Evolutionary conservation across 2,329 filamentous ascomycete genomes (phyloP), one percentile per base, ranked within the genome.

Genomic region (Scedosporium dehoogii): DNA sequence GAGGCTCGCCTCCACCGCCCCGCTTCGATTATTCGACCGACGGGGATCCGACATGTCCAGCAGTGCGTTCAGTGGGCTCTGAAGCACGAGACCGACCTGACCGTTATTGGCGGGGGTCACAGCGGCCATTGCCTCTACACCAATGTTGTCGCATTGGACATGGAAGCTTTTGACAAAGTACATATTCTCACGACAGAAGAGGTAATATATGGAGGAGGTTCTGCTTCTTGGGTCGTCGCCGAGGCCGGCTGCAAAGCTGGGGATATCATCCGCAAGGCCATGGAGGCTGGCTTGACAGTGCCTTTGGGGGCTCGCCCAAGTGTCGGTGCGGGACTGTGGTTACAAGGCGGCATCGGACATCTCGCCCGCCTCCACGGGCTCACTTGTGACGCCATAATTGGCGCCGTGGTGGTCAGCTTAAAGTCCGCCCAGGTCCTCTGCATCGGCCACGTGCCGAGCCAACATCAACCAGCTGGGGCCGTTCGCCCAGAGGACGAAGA

Each of bases 301-400:
- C 84, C 85, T 0, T 69, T 88, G 3, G 85, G 85, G 2, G 69
- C 82, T 27, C 81, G 85, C 5, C 85, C 85, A 65, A 87, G 84
- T 65, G 83, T 88, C 27, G 85, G 85, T 2, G 79, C 82, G 0
- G 85, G 85, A 0, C 66, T 85, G 14, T 87, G 83, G 83, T 73
- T 88, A 57, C 84, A 88, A 73, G 85, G 85, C 48, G 85, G 85
- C 60, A 84, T 88, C 58, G 84, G 85, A 1, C 83, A 86, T 65
- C 72, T 85, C n/a, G 68, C 79, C 42, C 75, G 84, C 63, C 62
- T 76, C 7, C 70, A 84, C 65, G 84, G 85, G 1, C 81, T 88
- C 12, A 65, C 83, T 2, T 86, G 82, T 65, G 85, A 88, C 65
- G 69, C 78, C 55, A 81, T 88, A 56, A 69, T 86, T n/a, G 84